phyloP scores from a whole-genome alignment of 148 eudicot species.

The Linanthus parryae region DNA sequence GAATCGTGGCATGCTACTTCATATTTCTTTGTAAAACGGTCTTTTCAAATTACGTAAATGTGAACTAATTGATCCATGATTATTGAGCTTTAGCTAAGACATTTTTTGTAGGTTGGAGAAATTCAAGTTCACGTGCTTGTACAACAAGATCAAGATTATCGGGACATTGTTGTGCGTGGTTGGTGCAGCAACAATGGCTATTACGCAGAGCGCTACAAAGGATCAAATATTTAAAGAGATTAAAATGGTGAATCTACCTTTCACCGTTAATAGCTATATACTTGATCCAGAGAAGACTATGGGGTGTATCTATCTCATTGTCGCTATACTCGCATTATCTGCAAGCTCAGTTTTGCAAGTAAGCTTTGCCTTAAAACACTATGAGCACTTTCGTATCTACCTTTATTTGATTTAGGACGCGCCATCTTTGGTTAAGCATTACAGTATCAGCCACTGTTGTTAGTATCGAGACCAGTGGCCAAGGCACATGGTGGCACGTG shows the following conservation, averaged over 20 bases:
- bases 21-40: too few species aligned
- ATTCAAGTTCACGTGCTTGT: slow-evolving; percentile 35
- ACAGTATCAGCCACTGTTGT: too few species aligned
- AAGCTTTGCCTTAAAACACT: background rate
- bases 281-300: slow-evolving; percentile 30
- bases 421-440: too few species aligned
- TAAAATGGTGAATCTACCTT: background rate
- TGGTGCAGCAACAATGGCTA: slow-evolving; percentile 65
- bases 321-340: slow-evolving; percentile 44
- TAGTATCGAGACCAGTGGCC: background rate
- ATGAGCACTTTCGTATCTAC: too few species aligned
- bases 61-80: too few species aligned
- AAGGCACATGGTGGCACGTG: background rate
- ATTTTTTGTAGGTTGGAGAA: slow-evolving; percentile 50
- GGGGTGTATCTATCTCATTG: slow-evolving; percentile 59
- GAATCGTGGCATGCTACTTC: too few species aligned
- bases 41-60: too few species aligned
- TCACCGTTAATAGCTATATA: too few species aligned
- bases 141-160: slow-evolving; percentile 53
- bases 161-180: slow-evolving; percentile 62
- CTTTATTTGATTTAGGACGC: too few species aligned
- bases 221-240: background rate
- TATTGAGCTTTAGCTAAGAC: too few species aligned
- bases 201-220: slow-evolving; percentile 33
- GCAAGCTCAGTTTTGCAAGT: slow-evolving; percentile 62